These are phyloP conservation scores for Tulasnella sp. DNA, from an alignment of 768 basidiomycete genomes.

Conservation along the genomic window DNA sequence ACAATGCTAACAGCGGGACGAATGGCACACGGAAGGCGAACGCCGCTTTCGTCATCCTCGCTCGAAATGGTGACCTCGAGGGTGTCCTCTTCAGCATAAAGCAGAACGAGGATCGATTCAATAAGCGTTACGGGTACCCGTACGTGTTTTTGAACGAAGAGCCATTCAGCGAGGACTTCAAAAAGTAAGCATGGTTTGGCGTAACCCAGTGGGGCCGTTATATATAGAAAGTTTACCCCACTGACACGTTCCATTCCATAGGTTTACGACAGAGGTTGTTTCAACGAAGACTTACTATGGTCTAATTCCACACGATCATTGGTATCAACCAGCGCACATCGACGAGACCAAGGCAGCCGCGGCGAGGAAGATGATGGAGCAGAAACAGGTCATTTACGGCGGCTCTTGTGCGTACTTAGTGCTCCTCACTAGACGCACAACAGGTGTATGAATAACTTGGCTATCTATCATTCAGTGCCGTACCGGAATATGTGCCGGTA, in stretches of 20 bases:
- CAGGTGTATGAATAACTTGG: not conserved
- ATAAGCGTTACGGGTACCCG: slow-evolving; percentile 63
- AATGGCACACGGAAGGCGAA: slow-evolving; percentile 54
- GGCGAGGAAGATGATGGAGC: slow-evolving; percentile 50
- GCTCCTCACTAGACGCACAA: not conserved
- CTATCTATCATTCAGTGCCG: slow-evolving; percentile 24
- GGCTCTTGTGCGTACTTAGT: slow-evolving; percentile 3
- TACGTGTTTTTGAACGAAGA: slow-evolving; percentile 83
- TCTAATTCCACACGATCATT: slow-evolving; percentile 47
- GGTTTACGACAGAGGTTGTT: slow-evolving; percentile 42
- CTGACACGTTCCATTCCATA: slow-evolving; percentile 21
- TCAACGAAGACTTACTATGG: slow-evolving; percentile 53
- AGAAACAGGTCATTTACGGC: slow-evolving; percentile 29
- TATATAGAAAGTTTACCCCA: too few species aligned
- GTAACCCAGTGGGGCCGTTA: not conserved
- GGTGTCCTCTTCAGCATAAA: slow-evolving; percentile 56
- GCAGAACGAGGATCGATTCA: slow-evolving; percentile 82
- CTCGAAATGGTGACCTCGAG: slow-evolving; percentile 49
- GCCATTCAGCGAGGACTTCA: slow-evolving; percentile 63
- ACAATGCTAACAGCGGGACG: slow-evolving; percentile 31
- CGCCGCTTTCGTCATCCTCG: slow-evolving; percentile 74
- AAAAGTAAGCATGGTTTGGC: slow-evolving; percentile 41
- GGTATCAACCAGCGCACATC: slow-evolving; percentile 70
- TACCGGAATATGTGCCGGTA: slow-evolving; percentile 96
- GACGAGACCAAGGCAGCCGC: slow-evolving; percentile 57